A percentile compares a stretch with the other conserved stretches of the same genome.
These are phyloP conservation scores for Wickerhamomyces ciferrii DNA, from an alignment of 805 yeast genomes.

Conservation along the genomic window DNA sequence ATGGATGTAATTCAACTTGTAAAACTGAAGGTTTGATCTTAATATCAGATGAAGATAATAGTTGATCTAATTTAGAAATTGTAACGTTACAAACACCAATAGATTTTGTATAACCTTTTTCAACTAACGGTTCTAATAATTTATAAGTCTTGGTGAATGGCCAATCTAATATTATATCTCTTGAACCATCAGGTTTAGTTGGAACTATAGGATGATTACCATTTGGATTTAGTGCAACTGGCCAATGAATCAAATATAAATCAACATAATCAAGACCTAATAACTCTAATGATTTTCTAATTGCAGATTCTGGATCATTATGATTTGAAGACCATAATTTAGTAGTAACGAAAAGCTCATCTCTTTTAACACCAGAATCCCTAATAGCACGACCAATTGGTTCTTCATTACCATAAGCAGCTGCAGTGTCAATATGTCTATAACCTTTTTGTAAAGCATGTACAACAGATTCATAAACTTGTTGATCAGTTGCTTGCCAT, in stretches of 20 bases:
- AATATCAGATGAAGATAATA: neutral
- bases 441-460: conserved; percentile 48
- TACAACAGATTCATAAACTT: conserved; percentile 49
- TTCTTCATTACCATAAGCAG: conserved; percentile 34
- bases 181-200: too few relatives aligned
- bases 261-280: neutral
- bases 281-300: neutral
- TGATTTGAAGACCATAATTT: too few relatives aligned
- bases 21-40: neutral
- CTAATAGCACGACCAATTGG: conserved; percentile 52
- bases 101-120: neutral
- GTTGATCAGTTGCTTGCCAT: conserved; percentile 53
- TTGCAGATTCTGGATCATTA: neutral
- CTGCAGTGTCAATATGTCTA: conserved; percentile 8
- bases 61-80: neutral
- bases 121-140: neutral
- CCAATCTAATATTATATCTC: too few relatives aligned
- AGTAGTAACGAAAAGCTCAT: conserved; percentile 2
- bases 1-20: neutral
- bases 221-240: too few relatives aligned
- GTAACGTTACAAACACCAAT: neutral
- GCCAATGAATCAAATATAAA: neutral
- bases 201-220: too few relatives aligned
- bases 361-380: conserved; percentile 52
- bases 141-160: neutral